These are phyloP conservation scores for Zymoseptoria crescenta DNA, from an alignment of 2,329 filamentous ascomycete genomes.

Conservation along the genomic window DNA sequence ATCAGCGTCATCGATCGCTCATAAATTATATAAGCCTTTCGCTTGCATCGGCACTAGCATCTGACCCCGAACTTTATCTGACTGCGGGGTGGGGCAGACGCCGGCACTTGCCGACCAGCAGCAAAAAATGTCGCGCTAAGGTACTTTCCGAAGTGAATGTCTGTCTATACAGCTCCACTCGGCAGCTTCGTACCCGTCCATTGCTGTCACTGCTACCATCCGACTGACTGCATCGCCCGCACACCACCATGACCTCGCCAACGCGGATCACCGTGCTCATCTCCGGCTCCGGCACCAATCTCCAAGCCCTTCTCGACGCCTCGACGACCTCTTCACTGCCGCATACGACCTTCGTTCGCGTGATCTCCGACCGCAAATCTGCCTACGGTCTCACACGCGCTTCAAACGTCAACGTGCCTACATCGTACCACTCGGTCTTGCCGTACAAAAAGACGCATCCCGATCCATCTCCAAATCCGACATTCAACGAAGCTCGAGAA, in stretches of 20 bases:
- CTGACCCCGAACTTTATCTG: not conserved
- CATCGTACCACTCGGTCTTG: constrained; percentile 73
- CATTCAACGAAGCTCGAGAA: constrained; percentile 44
- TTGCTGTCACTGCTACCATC: not conserved
- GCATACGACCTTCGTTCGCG: constrained; percentile 50
- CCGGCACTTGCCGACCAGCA: not conserved
- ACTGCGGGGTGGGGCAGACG: not conserved
- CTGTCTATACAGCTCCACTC: not conserved
- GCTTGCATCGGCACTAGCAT: not conserved
- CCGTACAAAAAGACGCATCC: constrained; percentile 63
- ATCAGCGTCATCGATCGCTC: not conserved
- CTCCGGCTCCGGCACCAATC: constrained; percentile 67
- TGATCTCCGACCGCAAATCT: constrained; percentile 58
- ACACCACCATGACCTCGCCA: constrained; percentile 4
- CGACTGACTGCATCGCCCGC: not conserved
- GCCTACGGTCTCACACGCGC: constrained; percentile 60
- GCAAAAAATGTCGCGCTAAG: constrained; percentile 1
- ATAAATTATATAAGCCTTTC: not conserved
- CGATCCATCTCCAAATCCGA: constrained; percentile 40
- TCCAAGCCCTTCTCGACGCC: constrained; percentile 67
- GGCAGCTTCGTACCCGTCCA: not conserved
- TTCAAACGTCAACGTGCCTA: constrained; percentile 55
- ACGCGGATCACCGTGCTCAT: constrained; percentile 38
- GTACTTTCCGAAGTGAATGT: not conserved
- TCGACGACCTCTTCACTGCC: constrained; percentile 42